Evolutionary conservation across 306 rosid genomes (phyloP), one percentile per base, ranked within the genome.

Genomic region (Herpetospermum pedunculosum): DNA sequence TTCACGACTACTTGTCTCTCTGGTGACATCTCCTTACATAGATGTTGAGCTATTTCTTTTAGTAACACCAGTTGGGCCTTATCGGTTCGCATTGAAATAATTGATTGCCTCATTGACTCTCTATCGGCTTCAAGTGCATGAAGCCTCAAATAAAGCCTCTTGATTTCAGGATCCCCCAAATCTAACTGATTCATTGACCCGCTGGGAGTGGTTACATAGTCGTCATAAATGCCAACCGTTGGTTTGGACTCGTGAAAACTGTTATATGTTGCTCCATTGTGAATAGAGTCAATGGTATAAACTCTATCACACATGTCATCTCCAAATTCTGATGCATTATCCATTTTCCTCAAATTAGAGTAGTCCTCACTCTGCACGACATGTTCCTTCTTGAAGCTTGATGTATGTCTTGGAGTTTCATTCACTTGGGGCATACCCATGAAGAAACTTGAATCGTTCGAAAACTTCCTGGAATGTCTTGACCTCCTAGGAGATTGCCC

Each of bases 121-220:
- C 97, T 85, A 84, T 95, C 99, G 18, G 97, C 97, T 82, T 95
- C 99, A 67, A 95, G 96, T 74, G 96, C 96, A 79, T 95, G 97
- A 83, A 95, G 97, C 85, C 99, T 91, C 89, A 77, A 75, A 79
- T 87, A 89, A 72, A 95, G 97, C 86, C 92, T 95, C 83, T 84
- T 88, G 70, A 95, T 73, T 34, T 92, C 88, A 3, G 97, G 96
- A 83, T 92, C 99, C 32, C 72, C 88, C 43, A 78, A 73, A 68
- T 88, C 92, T 74, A 84, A 73, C 37, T 80, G 86, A 83, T 77
- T 76, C 73, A 79, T 37, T 7, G 87, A 76, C 29, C 80, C 91
- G 79, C 65, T 85, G 2, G 97, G 91, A 11, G 87, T 80, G 74
- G 81, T 83, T 74, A 70, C 43, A 72, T 72, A 80, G 77, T 90